phyloP scores from a whole-genome alignment of 495 filamentous ascomycete species.

The Xylona heveae region DNA sequence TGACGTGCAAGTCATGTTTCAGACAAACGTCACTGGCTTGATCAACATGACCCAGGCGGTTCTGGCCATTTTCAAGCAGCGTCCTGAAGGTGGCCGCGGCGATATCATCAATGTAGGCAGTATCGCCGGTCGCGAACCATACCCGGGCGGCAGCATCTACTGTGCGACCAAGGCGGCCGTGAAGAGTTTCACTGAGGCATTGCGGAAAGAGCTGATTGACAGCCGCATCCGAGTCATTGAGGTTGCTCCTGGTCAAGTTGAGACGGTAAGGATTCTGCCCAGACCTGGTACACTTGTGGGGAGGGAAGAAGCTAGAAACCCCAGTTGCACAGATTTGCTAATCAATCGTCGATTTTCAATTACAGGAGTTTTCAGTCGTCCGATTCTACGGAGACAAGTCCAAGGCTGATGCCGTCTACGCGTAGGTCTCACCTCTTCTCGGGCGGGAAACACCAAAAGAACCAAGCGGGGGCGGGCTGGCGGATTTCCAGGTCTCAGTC shows the following conservation, averaged over 20 bases:
- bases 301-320: too few species aligned
- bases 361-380: constrained; percentile 78
- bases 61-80: constrained; percentile 64
- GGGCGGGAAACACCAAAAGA: constrained; percentile 1
- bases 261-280: constrained; percentile 75
- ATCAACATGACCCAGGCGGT: constrained; percentile 96
- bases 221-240: constrained; percentile 78
- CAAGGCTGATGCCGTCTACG: constrained; percentile 92
- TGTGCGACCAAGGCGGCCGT: constrained; percentile 93
- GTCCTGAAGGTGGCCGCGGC: constrained; percentile 55
- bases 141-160: constrained; percentile 83
- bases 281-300: too few species aligned
- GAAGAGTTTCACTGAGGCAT: constrained; percentile 66
- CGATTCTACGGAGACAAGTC: constrained; percentile 80
- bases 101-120: constrained; percentile 97
- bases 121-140: constrained; percentile 81
- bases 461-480: too few species aligned
- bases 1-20: constrained; percentile 75
- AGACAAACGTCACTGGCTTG: constrained; percentile 81
- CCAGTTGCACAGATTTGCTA: constrained; percentile 11
- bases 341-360: constrained; percentile 1
- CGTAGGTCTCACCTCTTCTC: constrained; percentile 29
- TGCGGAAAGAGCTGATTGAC: constrained; percentile 75
- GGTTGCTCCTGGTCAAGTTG: constrained; percentile 89
- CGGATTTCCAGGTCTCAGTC: too few species aligned